phyloP scores from a whole-genome alignment of 768 basidiomycete genomes.

The Tylopilus sp. region DNA sequence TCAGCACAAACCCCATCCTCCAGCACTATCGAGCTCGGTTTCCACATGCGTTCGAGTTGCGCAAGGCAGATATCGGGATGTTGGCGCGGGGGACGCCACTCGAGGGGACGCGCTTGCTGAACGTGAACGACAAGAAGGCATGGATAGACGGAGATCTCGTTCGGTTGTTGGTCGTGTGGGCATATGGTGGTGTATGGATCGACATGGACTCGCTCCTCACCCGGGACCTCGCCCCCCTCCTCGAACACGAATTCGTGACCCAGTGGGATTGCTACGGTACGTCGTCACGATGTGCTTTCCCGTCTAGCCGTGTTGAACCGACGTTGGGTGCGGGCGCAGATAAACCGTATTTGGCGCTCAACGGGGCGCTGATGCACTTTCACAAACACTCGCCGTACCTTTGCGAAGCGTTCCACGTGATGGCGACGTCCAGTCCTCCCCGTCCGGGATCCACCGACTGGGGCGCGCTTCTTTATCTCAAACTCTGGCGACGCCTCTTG shows the following conservation, averaged over 20 bases:
- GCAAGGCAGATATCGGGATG: constrained; percentile 59
- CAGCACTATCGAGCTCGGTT: constrained; percentile 55
- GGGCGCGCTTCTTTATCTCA: constrained; percentile 89
- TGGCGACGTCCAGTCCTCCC: constrained; percentile 72
- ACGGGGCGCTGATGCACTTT: constrained; percentile 96
- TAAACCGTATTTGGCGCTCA: constrained; percentile 74
- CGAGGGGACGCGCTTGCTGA: constrained; percentile 59
- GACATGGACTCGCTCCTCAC: constrained; percentile 97
- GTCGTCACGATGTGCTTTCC: constrained; percentile 14
- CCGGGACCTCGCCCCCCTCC: constrained; percentile 77
- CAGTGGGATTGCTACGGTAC: constrained; percentile 99
- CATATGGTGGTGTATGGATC: constrained; percentile 90
- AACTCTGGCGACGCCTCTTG: constrained; percentile 84
- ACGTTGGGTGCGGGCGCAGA: constrained; percentile 39
- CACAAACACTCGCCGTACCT: constrained; percentile 88
- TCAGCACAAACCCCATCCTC: constrained; percentile 54
- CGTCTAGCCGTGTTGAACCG: neutral
- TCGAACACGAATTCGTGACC: constrained; percentile 94
- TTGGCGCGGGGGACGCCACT: constrained; percentile 78
- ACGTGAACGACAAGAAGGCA: constrained; percentile 68
- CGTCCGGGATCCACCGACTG: constrained; percentile 83
- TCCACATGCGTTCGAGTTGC: constrained; percentile 69
- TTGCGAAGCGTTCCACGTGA: constrained; percentile 93
- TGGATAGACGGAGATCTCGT: constrained; percentile 96
- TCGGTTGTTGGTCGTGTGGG: constrained; percentile 85